Evolutionary conservation across 2,329 filamentous ascomycete species (phyloP), one percentile per base, ranked within the genome.

Genomic region (Aspergillus fumigatiaffinis): DNA sequence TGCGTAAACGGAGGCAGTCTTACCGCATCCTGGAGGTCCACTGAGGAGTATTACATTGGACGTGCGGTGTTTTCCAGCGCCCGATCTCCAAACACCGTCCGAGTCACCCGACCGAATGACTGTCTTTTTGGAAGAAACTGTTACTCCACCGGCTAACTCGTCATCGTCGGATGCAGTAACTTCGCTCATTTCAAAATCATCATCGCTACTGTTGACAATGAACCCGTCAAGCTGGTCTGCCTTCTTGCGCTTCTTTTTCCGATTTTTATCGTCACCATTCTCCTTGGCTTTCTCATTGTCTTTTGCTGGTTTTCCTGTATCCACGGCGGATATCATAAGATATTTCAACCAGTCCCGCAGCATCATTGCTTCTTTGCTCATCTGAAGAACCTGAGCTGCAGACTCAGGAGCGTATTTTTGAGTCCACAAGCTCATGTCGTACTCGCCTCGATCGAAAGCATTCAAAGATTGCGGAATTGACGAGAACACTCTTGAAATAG

Each of bases 1-100:
- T 3, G 94, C 94, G 72, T 95, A 92, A 0, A 97, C 89, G 1
- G 92, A 87, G 5, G 95, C 92, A 12, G 92, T 96, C 76, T 99
- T 99, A 2, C 94, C 95, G 70, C 89, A 93, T 0, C 94, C 94
- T 63, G 90, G 82, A 2, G 93, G 91, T 0, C 94, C 94, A 67
- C 91, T 97, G 32, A 99, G 80, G 7, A 99, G 78, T n/a, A 97
- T 84, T 0, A 88, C 84, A 73, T 97, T 97, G 73, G 76, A 60
- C 72, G 76, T 56, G 80, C 80, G 10, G 83, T 84, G 66, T 80
- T 84, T 71, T 77, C 84, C 50, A 61, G 28, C 55, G 52, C 60
- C 59, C 50, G 56, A 52, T 51, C 60, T 77, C 65, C 55, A 78
- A 68, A 49, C 73, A 66, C 61, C 65, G 14, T 61, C 67, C 23